A percentile compares a stretch with the other conserved stretches of the same genome.
Conservation (phyloP, 73 alveolate genomes). For the Loxodes magnus region DNA sequence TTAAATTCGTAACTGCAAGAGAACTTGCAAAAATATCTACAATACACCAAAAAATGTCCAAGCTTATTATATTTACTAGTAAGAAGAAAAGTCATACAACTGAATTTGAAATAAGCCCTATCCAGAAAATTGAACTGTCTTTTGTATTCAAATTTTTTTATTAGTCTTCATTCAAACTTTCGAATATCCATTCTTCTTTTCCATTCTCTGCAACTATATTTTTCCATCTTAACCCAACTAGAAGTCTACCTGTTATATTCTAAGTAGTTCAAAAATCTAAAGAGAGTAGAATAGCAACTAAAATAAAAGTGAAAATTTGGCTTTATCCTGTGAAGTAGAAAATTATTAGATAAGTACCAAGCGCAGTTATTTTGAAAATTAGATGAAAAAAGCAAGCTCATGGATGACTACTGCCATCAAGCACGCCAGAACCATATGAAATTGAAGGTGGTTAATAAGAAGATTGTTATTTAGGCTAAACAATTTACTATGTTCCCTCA, state of each 20-base stretch:
- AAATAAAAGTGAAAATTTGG: conserved; percentile 26
- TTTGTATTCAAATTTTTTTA: no score
- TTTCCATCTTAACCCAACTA: conserved; percentile 79
- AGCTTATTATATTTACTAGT: no score
- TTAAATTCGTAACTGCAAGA: no score
- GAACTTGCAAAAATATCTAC: no score
- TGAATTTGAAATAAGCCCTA: conserved; percentile 18
- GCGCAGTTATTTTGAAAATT: conserved; percentile 17
- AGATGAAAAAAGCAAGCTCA: conserved; percentile 29
- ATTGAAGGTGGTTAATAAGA: no score
- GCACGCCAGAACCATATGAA: no score
- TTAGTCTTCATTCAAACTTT: conserved; percentile 24
- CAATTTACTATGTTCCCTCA: no score
- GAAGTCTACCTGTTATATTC: conserved; percentile 57
- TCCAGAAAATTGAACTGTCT: conserved; percentile 38
- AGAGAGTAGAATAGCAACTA: conserved; percentile 15
- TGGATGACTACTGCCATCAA: no score
- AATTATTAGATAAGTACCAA: no score
- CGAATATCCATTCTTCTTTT: conserved; percentile 73
- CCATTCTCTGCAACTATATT: conserved; percentile 63
- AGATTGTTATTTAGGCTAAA: no score
- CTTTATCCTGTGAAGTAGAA: no score
- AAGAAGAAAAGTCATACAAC: conserved; percentile 22
- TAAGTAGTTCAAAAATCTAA: conserved; percentile 62
- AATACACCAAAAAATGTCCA: no score